Conservation (phyloP, 176 grass and related monocot genomes). For the Oryza brachyantha region DNA sequence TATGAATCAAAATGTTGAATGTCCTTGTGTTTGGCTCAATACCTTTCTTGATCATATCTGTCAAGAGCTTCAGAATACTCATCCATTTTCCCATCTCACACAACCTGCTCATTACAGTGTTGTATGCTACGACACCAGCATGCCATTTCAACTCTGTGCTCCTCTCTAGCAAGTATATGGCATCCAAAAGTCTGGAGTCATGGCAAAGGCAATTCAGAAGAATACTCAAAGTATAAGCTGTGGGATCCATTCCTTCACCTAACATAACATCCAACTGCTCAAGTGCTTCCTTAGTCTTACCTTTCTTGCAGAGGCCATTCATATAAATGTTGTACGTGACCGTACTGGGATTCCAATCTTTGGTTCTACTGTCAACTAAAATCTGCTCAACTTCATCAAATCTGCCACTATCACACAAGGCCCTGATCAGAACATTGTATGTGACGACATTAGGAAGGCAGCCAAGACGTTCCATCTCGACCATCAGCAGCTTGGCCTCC, state of each 20-base stretch:
- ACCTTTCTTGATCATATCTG: constrained; percentile 75
- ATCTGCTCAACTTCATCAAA: constrained; percentile 59
- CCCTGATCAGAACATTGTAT: constrained; percentile 79
- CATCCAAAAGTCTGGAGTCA: constrained; percentile 52
- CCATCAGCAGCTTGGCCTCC: constrained; percentile 66
- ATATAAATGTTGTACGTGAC: constrained; percentile 80
- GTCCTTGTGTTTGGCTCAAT: constrained; percentile 54
- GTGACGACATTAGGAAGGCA: constrained; percentile 57
- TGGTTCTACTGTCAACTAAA: constrained; percentile 42
- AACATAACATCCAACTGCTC: constrained; percentile 51
- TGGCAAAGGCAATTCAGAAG: constrained; percentile 66
- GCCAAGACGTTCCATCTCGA: constrained; percentile 50
- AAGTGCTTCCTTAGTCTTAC: constrained; percentile 56
- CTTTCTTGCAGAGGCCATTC: constrained; percentile 66
- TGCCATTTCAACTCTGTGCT: constrained; percentile 34
- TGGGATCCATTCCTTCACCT: constrained; percentile 56
- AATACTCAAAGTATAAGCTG: constrained; percentile 63
- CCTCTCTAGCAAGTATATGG: constrained; percentile 50
- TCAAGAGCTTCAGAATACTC: constrained; percentile 53
- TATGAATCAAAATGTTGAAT: constrained; percentile 73
- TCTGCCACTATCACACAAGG: constrained; percentile 43
- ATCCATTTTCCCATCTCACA: constrained; percentile 44
- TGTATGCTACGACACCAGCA: constrained; percentile 57
- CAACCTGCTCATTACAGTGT: constrained; percentile 76
- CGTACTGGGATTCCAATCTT: constrained; percentile 54